Conservation (phyloP, 2,329 filamentous ascomycete species). For the Fusarium pseudocircinatum region DNA sequence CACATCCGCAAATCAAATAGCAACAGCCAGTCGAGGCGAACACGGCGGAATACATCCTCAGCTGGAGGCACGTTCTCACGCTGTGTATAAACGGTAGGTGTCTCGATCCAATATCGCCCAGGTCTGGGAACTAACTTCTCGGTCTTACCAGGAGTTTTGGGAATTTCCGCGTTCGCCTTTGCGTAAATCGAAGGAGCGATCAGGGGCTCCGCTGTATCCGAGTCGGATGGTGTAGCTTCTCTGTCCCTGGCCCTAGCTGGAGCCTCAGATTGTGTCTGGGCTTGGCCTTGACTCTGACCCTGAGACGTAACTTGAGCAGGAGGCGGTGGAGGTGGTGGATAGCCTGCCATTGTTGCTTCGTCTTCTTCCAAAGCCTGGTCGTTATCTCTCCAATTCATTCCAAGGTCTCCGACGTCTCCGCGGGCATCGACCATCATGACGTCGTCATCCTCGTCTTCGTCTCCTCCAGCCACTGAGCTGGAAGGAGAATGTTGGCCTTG, state of each 20-base stretch:
- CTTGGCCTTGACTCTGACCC: conserved; percentile 58
- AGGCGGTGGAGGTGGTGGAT: conserved; percentile 69
- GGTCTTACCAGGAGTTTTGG: conserved; percentile 77
- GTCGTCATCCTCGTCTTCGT: conserved; percentile 63
- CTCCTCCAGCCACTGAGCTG: conserved; percentile 51
- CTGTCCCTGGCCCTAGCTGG: conserved; percentile 59
- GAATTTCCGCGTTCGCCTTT: conserved; percentile 76
- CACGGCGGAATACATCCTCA: conserved; percentile 88
- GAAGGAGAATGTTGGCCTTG: conserved; percentile 49
- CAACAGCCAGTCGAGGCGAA: conserved; percentile 93
- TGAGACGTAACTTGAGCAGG: conserved; percentile 61
- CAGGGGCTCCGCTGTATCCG: conserved; percentile 72
- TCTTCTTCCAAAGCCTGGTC: conserved; percentile 78
- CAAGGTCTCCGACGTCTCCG: conserved; percentile 56
- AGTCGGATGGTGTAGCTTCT: conserved; percentile 76
- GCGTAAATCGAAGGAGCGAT: conserved; percentile 69
- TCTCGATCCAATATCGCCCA: conserved; percentile 86
- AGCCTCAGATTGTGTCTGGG: conserved; percentile 54
- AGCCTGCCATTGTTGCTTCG: conserved; percentile 81
- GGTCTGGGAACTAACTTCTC: conserved; percentile 65
- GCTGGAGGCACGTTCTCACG: conserved; percentile 72
- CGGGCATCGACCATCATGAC: conserved; percentile 67
- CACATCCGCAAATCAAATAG: conserved; percentile 94
- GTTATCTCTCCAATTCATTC: conserved; percentile 61
- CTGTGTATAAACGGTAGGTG: conserved; percentile 74